phyloP scores from a whole-genome alignment of 129 eudicot genomes.

The Erigeron canadensis region DNA sequence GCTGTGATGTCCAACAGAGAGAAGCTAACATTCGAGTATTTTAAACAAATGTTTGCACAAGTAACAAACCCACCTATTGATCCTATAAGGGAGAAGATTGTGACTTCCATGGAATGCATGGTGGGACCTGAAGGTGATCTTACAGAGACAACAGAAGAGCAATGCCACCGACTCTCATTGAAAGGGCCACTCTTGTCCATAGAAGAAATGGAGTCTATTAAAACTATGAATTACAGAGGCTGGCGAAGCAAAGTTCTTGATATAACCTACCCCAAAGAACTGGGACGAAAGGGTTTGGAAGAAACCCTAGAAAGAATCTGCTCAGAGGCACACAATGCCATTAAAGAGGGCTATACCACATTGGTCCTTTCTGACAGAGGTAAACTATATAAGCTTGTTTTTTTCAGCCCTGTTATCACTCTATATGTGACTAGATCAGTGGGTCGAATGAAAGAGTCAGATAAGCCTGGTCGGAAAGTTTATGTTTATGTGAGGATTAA shows the following conservation, averaged over 20 bases:
- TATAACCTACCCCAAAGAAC: constrained; percentile 71
- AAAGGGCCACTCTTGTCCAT: constrained; percentile 89
- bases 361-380: constrained; percentile 97
- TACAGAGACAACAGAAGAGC: constrained; percentile 95
- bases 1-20: constrained; percentile 98
- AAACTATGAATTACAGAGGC: constrained; percentile 90
- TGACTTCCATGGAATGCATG: constrained; percentile 99
- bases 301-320: constrained; percentile 85
- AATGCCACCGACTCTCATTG: constrained; percentile 90
- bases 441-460: neutral
- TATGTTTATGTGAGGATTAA: neutral
- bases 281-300: constrained; percentile 85
- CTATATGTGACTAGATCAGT: neutral
- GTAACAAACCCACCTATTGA: constrained; percentile 98
- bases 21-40: constrained; percentile 90
- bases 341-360: constrained; percentile 82
- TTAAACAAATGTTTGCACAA: constrained; percentile 99
- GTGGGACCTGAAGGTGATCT: constrained; percentile 99
- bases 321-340: constrained; percentile 77
- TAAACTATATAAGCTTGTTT: constrained; percentile 21
- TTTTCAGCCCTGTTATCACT: neutral
- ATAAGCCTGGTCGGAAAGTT: neutral
- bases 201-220: constrained; percentile 89
- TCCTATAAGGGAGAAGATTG: constrained; percentile 96
- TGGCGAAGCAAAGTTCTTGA: constrained; percentile 97